A percentile compares a stretch with the other conserved stretches of the same genome.
Evolutionary conservation across 2,329 filamentous ascomycete genomes (phyloP).

Genomic region (Bipolaris zeicola): DNA sequence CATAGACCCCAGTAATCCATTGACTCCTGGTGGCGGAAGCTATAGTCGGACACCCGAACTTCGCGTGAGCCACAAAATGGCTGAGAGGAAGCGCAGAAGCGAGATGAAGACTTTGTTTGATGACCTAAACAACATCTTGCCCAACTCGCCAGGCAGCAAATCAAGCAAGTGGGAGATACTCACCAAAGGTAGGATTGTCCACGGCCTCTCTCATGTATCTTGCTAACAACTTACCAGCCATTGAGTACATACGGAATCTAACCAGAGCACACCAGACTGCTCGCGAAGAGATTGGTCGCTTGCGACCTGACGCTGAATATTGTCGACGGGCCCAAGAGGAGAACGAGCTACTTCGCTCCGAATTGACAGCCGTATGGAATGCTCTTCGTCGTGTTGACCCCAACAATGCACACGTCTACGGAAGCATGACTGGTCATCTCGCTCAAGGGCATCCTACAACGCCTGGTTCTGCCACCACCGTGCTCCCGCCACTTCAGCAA

Average conservation of each 20-base stretch:
- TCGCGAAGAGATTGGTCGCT: slow-evolving; percentile 47
- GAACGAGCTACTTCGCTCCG: slow-evolving; percentile 54
- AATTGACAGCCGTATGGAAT: slow-evolving; percentile 54
- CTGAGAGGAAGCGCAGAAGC: slow-evolving; percentile 79
- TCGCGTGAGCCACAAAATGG: slow-evolving; percentile 82
- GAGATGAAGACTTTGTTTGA: slow-evolving; percentile 92
- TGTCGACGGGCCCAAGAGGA: slow-evolving; percentile 54
- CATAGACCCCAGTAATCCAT: slow-evolving; percentile 60
- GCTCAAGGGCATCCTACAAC: slow-evolving; percentile 47
- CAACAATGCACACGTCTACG: slow-evolving; percentile 54
- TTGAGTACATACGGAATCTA: slow-evolving; percentile 55
- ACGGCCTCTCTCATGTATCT: slow-evolving; percentile 4
- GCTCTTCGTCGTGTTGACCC: slow-evolving; percentile 55
- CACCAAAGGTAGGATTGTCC: slow-evolving; percentile 71
- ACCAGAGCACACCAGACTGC: slow-evolving; percentile 49
- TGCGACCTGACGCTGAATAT: slow-evolving; percentile 53
- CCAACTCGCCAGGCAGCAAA: slow-evolving; percentile 80
- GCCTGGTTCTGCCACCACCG: slow-evolving; percentile 36
- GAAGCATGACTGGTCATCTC: slow-evolving; percentile 52
- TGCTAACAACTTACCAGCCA: slow-evolving; percentile 45
- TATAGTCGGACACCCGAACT: slow-evolving; percentile 84
- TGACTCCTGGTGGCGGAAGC: slow-evolving; percentile 66
- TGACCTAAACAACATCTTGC: slow-evolving; percentile 76
- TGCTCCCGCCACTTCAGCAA: slow-evolving; percentile 49
- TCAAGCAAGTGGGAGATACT: slow-evolving; percentile 90